Base-by-base conservation (phyloP, 106 monocot genomes). In the Platanthera guangdongensis region DNA sequence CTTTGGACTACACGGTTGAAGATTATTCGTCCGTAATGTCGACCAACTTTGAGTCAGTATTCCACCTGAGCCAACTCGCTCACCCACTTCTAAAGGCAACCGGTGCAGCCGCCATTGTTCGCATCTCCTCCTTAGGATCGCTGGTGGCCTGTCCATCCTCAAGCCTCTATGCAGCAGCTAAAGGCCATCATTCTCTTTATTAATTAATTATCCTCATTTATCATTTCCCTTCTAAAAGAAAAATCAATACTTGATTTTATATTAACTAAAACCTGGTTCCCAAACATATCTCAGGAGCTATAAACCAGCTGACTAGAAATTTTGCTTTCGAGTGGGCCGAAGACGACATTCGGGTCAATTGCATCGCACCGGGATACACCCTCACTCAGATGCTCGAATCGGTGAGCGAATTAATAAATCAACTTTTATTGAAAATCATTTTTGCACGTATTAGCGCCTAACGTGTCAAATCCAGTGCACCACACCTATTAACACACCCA, bases 41-140 rank as follows among this genome's bases (percentile, higher is more conserved):
- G 10, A 79, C 86, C 0, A 88, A 88, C 50, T 74, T 90, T 1
- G 91, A 91, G 53, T 84, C 91, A 25, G 84, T 76, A 14, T 86
- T 88, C 32, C 88, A 88, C 73, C 52, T 88, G 7, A 81, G 83
- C 87, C 91, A 91, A 69, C 74, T 91, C 2, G 82, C 84, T 5
- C 82, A 88, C 50, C 86, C 88, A 6, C 78, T 80, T 57, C 65
- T 91, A 16, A 86, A 80, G 70, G 84, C 91, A 19, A 82, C 65
- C 1, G 32, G 4, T 0, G 85, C 78, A 14, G 75, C 19, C 46
- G 69, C 1, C 39, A 39, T 85, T 14, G 55, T 85, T 0, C 22
- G n/a, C n/a, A n/a, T 78, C 74, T 80, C 83, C 51, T 76, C 83
- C 3, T 16, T 80, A 4, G 72, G 79, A n/a, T n/a, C n/a, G 1